Base-by-base conservation (phyloP, 768 basidiomycete genomes). In the Russula abietina region DNA sequence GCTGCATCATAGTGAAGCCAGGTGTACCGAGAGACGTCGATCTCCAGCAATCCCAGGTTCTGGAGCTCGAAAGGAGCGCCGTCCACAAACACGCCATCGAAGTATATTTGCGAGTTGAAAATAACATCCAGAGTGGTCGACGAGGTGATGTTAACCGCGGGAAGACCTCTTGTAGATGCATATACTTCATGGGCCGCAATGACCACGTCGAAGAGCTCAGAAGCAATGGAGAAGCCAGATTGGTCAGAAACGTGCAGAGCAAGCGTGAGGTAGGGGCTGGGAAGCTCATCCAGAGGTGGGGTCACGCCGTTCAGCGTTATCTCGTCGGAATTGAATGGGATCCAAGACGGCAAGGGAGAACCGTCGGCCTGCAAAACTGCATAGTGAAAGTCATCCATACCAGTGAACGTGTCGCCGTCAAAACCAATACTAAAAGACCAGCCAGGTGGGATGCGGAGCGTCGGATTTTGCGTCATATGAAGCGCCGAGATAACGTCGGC, bases 401-500 rank as follows among this genome's bases (percentile, higher is more conserved):
- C 75, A 2, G 70, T 62, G 72, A 85, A 87, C 2, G 89, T 93
- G 39, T 81, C 76, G 62, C 81, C 77, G 55, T 85, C 75, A 68
- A 97, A 83, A 16, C 94, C 95, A 61, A 98, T 81, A 69, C 91
- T 92, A 75, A 96, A 98, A 0, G 90, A 91, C 93, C 93, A 96
- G 50, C 76, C 73, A 8, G 83, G 83, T 1, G 92, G 93, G 11
- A 96, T 82, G 55, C 93, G 79, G 59, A 97, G 71, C 54, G 80
- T 76, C 59, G 86, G 86, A 54, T 74, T 76, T 51, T 73, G 68
- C 22, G 62, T 26, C 17, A 77, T 78, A 32, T 71, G 69, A 33
- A 91, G 75, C 16, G 85, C 82, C 24, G 89, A 88, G 49, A 78
- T 76, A 2, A 79, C 73, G 19, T 79, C 38, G 38, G 38, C 38